phyloP scores from a whole-genome alignment of 2,329 filamentous ascomycete species.

The Stachybotrys echinatus region DNA sequence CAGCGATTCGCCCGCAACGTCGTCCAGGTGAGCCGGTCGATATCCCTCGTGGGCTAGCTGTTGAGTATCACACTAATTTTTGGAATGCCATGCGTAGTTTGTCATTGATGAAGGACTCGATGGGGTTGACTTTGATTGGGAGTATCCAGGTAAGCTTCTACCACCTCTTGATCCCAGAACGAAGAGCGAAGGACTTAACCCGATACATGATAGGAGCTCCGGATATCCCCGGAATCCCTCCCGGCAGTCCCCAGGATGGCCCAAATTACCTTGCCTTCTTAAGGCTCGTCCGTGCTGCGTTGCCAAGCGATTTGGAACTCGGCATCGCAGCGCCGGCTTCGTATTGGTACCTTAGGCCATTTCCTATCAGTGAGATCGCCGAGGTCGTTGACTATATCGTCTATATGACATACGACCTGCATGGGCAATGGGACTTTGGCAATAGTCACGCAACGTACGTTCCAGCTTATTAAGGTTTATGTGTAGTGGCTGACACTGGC shows the following conservation, averaged over 20 bases:
- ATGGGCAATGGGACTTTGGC: conserved; percentile 7
- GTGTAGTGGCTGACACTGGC: too few relatives aligned
- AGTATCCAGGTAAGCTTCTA: conserved; percentile 18
- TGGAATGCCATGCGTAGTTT: conserved; percentile 13
- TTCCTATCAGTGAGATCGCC: conserved; percentile 19
- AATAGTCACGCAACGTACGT: not conserved
- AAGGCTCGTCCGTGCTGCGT: not conserved
- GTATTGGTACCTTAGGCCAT: conserved; percentile 27
- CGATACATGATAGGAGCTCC: not conserved
- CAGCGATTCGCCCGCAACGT: conserved; percentile 20
- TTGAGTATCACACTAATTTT: not conserved
- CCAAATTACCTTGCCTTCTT: not conserved
- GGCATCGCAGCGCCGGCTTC: conserved; percentile 23
- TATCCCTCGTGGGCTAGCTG: not conserved
- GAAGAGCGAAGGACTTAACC: too few relatives aligned
- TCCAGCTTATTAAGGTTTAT: conserved; percentile 1
- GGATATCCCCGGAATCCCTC: not conserved
- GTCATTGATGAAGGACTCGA: conserved; percentile 25
- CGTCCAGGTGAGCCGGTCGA: conserved; percentile 8
- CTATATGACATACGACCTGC: conserved; percentile 10
- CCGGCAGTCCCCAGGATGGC: not conserved
- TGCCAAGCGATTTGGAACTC: conserved; percentile 13
- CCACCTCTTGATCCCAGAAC: conserved; percentile 5
- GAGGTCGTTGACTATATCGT: conserved; percentile 23
- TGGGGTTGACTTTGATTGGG: conserved; percentile 32